phyloP scores from a whole-genome alignment of 495 filamentous ascomycete genomes.

The Neurospora sp. region DNA sequence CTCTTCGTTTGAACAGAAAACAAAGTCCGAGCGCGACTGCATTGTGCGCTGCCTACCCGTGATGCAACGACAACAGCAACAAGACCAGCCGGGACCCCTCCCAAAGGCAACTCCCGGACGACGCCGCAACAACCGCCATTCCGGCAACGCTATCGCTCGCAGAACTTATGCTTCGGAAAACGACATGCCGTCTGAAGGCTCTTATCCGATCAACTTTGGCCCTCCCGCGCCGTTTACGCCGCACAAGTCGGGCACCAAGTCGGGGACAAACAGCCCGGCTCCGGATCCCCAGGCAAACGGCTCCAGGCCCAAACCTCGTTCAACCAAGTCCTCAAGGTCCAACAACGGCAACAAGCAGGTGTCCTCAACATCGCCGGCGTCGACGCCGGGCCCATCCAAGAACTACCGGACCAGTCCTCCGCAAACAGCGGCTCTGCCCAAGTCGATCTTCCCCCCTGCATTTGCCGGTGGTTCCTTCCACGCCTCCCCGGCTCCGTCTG shows the following conservation, averaged over 20 bases:
- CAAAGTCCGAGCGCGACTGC: neutral
- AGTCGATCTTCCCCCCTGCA: conserved; percentile 40
- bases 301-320: conserved; percentile 19
- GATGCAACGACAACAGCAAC: conserved; percentile 21
- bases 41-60: neutral
- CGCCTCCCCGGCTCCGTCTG: conserved; percentile 83
- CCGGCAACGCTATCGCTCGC: conserved; percentile 23
- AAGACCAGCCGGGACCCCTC: conserved; percentile 3
- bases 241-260: conserved; percentile 21
- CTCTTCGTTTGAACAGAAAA: conserved; percentile 5
- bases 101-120: conserved; percentile 30
- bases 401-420: conserved; percentile 33
- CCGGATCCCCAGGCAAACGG: conserved; percentile 15
- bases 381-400: conserved; percentile 26
- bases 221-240: conserved; percentile 28
- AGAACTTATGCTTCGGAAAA: conserved; percentile 42
- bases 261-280: conserved; percentile 11
- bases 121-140: conserved; percentile 28
- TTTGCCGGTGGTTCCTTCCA: conserved; percentile 96
- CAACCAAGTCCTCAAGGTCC: conserved; percentile 25
- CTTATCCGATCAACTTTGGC: conserved; percentile 14
- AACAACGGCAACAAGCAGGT: conserved; percentile 25
- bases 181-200: conserved; percentile 25
- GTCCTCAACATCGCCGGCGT: conserved; percentile 20
- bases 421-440: conserved; percentile 15